phyloP scores from a whole-genome alignment of 768 basidiomycete species.

The Cubamyces lactineus region DNA sequence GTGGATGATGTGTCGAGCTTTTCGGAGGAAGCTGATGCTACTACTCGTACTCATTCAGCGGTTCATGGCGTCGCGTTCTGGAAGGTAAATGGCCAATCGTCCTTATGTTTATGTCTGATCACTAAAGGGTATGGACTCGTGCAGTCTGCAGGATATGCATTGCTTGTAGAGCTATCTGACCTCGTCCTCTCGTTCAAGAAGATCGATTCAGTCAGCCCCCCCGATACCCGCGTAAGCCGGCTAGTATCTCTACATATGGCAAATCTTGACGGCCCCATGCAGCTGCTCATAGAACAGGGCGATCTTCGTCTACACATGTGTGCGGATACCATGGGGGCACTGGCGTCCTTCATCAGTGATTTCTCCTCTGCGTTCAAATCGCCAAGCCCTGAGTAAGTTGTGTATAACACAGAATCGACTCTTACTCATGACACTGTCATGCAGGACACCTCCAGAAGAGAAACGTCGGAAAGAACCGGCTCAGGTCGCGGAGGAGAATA shows the following conservation, averaged over 20 bases:
- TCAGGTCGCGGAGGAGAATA: slow-evolving; percentile 13
- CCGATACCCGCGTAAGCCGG: slow-evolving; percentile 43
- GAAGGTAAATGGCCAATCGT: slow-evolving; percentile 54
- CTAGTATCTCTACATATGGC: neutral
- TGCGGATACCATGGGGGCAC: slow-evolving; percentile 70
- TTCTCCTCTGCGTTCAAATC: slow-evolving; percentile 48
- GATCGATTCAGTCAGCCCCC: slow-evolving; percentile 14
- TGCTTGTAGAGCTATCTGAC: slow-evolving; percentile 61
- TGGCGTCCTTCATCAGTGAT: slow-evolving; percentile 59
- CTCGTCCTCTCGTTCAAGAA: slow-evolving; percentile 50
- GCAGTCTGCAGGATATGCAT: slow-evolving; percentile 69
- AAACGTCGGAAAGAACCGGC: slow-evolving; percentile 27
- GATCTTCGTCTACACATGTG: slow-evolving; percentile 68
- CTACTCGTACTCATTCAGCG: slow-evolving; percentile 23
- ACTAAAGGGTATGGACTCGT: neutral
- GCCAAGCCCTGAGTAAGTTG: slow-evolving; percentile 31
- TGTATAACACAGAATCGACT: neutral
- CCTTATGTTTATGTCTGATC: neutral
- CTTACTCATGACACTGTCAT: neutral
- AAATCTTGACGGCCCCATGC: neutral
- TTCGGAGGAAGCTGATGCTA: slow-evolving; percentile 30
- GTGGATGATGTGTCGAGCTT: slow-evolving; percentile 52
- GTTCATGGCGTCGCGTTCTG: slow-evolving; percentile 53
- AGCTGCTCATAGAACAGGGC: slow-evolving; percentile 62
- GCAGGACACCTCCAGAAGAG: slow-evolving; percentile 5